Evolutionary conservation across 2,329 filamentous ascomycete species (phyloP).

Genomic region (Metarhizium rileyi): DNA sequence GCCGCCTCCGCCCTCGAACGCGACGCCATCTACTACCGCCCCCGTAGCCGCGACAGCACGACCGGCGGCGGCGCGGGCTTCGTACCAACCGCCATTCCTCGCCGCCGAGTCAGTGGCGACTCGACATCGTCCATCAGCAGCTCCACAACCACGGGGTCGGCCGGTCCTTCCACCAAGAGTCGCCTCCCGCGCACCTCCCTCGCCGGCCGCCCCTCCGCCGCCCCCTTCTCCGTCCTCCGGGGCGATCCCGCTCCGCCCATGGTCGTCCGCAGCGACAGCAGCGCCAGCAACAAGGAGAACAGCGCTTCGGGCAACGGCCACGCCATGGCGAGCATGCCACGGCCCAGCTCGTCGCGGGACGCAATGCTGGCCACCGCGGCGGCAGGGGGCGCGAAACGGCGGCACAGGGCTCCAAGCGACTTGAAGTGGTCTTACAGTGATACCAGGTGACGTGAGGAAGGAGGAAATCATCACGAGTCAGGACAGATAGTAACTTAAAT

Average conservation of each 20-base stretch:
- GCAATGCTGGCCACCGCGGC: conserved; percentile 1
- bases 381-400: conserved; percentile 15
- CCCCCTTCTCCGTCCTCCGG: conserved; percentile 8
- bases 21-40: conserved; percentile 30
- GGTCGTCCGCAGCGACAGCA: conserved; percentile 29
- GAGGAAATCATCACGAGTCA: background rate
- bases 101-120: conserved; percentile 34
- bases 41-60: conserved; percentile 29
- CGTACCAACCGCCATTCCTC: conserved; percentile 29
- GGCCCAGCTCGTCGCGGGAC: conserved; percentile 4
- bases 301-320: conserved; percentile 1
- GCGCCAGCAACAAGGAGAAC: conserved; percentile 31
- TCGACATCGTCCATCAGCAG: conserved; percentile 17
- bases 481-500: background rate
- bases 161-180: conserved; percentile 21
- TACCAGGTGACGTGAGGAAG: background rate
- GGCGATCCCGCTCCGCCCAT: conserved; percentile 16
- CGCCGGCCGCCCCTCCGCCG: conserved; percentile 15
- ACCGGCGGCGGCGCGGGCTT: no score
- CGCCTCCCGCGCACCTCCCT: conserved; percentile 30
- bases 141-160: conserved; percentile 4
- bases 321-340: background rate
- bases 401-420: conserved; percentile 16
- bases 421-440: conserved; percentile 16
- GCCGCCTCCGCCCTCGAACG: conserved; percentile 27